Evolutionary conservation across 139 green algal species (phyloP).

Genomic region (Medakamo hakoo): DNA sequence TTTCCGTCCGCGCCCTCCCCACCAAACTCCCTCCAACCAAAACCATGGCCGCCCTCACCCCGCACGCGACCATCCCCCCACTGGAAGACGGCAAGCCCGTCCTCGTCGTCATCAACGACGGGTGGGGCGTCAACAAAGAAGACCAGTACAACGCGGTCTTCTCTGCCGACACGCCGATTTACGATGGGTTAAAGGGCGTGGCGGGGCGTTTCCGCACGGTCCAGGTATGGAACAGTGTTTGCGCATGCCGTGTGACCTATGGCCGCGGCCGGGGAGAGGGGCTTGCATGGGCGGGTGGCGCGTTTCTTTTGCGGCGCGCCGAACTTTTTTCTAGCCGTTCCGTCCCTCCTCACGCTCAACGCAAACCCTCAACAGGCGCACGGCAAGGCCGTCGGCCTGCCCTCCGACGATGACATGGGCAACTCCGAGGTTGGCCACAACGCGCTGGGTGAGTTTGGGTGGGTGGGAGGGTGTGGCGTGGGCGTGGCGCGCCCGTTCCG

Average conservation of each 20-base stretch:
- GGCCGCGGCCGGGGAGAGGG: not conserved
- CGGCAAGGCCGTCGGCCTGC: slow-evolving; percentile 80
- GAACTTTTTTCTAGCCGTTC: not conserved
- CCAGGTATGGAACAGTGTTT: not conserved
- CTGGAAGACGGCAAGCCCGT: slow-evolving; percentile 10
- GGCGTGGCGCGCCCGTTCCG: too few relatives aligned
- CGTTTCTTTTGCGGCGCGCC: not conserved
- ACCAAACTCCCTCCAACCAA: too few relatives aligned
- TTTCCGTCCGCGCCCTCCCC: not conserved
- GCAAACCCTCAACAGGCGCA: too few relatives aligned
- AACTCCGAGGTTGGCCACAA: slow-evolving; percentile 86
- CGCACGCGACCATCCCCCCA: slow-evolving; percentile 2
- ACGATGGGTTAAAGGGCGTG: slow-evolving; percentile 44
- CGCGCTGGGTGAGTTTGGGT: slow-evolving; percentile 57
- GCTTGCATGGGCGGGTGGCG: not conserved
- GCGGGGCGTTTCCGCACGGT: slow-evolving; percentile 32
- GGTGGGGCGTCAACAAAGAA: slow-evolving; percentile 65
- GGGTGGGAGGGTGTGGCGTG: not conserved
- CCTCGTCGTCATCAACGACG: slow-evolving; percentile 51
- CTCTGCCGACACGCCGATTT: slow-evolving; percentile 48
- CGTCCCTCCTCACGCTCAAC: not conserved
- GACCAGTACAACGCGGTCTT: slow-evolving; percentile 71
- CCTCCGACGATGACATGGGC: slow-evolving; percentile 84
- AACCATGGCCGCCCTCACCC: slow-evolving; percentile 1
- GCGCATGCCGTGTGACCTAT: not conserved